Percentiles rank a stretch among this genome's conserved stretches.
phyloP scores from a whole-genome alignment of 2,329 filamentous ascomycete species.

The Colletotrichum echinochloae region DNA sequence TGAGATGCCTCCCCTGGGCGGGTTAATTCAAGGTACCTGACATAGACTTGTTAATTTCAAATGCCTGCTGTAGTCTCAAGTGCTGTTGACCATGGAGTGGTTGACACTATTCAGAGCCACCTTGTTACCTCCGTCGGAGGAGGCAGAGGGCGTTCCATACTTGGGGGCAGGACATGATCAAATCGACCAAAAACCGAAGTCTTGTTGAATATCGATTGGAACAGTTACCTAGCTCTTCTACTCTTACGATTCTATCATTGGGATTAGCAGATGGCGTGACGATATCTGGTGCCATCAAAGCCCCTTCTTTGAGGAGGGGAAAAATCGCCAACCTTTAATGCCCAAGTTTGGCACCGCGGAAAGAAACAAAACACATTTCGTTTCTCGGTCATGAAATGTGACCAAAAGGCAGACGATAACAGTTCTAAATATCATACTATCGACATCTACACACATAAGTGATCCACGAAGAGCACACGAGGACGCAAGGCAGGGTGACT shows the following conservation, averaged over 20 bases:
- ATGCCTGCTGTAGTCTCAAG: rapidly evolving
- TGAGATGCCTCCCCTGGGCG: neutral
- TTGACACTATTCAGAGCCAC: neutral
- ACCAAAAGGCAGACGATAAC: too few relatives aligned
- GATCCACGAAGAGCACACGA: neutral
- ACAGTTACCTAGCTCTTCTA: neutral
- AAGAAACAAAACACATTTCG: neutral
- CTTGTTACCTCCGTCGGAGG: neutral
- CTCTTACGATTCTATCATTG: neutral
- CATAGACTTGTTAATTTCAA: neutral
- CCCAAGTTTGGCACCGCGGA: neutral
- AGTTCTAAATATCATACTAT: neutral
- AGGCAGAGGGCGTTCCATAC: neutral
- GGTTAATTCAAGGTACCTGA: rapidly evolving
- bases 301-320: neutral
- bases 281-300: neutral
- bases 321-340: neutral
- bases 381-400: too few relatives aligned
- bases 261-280: neutral
- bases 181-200: neutral
- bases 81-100: neutral
- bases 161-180: too few relatives aligned
- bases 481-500: neutral
- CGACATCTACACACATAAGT: neutral
- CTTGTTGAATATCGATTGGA: neutral